These are phyloP conservation scores for Limnomonas spitsbergensis DNA, from an alignment of 139 green algal species.

Conservation along the genomic window DNA sequence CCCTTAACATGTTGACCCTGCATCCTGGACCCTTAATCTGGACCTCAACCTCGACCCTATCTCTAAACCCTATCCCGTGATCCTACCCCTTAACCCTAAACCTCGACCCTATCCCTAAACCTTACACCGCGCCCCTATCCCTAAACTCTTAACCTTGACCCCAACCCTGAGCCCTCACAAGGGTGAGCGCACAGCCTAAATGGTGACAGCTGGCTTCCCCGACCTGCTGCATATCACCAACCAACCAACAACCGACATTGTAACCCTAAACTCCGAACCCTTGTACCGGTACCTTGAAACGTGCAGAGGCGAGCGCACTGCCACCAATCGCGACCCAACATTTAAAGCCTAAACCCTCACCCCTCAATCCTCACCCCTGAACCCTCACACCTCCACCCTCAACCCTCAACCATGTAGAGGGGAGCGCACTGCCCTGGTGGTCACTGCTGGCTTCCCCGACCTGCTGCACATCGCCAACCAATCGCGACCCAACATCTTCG, in stretches of 20 bases:
- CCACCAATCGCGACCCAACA: background rate
- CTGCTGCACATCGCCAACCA: constrained; percentile 95
- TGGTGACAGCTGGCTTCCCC: constrained; percentile 81
- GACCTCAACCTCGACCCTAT: no score
- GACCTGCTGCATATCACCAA: constrained; percentile 96
- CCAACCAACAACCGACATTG: constrained; percentile 85
- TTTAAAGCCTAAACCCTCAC: background rate
- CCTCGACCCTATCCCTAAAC: no score
- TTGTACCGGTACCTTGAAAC: constrained; percentile 51
- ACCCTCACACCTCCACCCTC: no score
- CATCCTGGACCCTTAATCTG: no score
- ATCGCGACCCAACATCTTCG: constrained; percentile 86
- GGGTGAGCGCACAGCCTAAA: constrained; percentile 69
- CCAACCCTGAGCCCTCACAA: no score
- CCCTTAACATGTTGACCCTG: no score
- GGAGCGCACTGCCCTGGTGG: constrained; percentile 73
- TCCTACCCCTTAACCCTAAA: background rate
- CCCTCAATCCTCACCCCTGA: no score
- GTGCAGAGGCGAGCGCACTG: background rate
- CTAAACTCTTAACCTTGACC: no score
- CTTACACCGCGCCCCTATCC: no score
- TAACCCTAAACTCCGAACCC: constrained; percentile 71
- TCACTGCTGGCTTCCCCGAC: constrained; percentile 85
- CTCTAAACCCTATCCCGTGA: no score
- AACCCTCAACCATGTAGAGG: no score